These are phyloP conservation scores for Podaxis mareebaensis DNA, from an alignment of 768 basidiomycete genomes.

Conservation along the genomic window DNA sequence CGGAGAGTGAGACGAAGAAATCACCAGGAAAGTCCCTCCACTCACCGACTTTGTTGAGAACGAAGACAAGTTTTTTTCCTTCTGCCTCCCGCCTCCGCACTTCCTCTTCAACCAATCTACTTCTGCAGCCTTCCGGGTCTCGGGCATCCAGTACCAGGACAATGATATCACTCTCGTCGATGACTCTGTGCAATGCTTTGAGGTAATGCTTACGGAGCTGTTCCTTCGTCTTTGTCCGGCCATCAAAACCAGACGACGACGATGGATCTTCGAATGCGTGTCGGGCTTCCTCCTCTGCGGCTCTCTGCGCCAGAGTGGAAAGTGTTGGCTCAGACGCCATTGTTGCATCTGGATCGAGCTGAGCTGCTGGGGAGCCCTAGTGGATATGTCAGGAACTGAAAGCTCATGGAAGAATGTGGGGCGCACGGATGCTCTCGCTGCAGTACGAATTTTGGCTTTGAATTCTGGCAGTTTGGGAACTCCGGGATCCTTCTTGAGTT, in stretches of 20 bases:
- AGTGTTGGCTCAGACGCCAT: constrained; percentile 79
- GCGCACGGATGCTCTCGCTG: constrained; percentile 40
- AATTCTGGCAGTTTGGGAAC: constrained; percentile 80
- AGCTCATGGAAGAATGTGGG: constrained; percentile 21
- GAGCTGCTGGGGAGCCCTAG: constrained; percentile 28
- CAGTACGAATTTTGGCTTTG: constrained; percentile 55
- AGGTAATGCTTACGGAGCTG: constrained; percentile 75
- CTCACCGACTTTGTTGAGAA: constrained; percentile 96
- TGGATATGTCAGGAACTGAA: background rate
- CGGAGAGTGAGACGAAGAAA: background rate
- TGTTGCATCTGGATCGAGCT: constrained; percentile 52
- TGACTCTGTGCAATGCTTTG: constrained; percentile 84
- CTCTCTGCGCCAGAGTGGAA: constrained; percentile 56
- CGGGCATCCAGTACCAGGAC: constrained; percentile 90
- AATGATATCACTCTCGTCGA: constrained; percentile 90
- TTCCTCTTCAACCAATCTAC: constrained; percentile 92
- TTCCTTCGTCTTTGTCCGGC: constrained; percentile 56
- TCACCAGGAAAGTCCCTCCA: constrained; percentile 14
- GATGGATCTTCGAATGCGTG: constrained; percentile 32
- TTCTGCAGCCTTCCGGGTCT: constrained; percentile 93
- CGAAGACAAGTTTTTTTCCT: constrained; percentile 90
- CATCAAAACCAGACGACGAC: constrained; percentile 25
- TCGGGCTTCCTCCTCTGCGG: constrained; percentile 34
- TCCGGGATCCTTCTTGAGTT: constrained; percentile 88
- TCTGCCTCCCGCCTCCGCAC: constrained; percentile 82